These are phyloP conservation scores for Maudiozyma saulgeensis DNA, from an alignment of 805 yeast genomes.

Conservation along the genomic window DNA sequence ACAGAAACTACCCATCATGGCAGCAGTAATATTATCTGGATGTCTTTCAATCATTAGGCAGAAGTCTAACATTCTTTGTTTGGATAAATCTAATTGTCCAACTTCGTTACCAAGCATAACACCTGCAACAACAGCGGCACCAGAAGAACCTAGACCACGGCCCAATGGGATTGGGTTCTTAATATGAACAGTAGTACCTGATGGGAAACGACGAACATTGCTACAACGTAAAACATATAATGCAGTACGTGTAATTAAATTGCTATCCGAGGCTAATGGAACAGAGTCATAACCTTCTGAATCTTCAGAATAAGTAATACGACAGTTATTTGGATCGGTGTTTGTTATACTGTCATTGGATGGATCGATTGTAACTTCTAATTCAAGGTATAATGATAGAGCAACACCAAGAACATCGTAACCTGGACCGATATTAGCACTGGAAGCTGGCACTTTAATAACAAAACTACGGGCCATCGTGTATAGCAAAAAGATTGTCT, in stretches of 20 bases:
- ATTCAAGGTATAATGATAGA: slow-evolving; percentile 59
- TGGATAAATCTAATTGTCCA: slow-evolving; percentile 62
- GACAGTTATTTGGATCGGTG: slow-evolving; percentile 58
- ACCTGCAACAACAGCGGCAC: slow-evolving; percentile 98
- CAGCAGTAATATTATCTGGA: slow-evolving; percentile 97
- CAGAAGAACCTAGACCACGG: slow-evolving; percentile 94
- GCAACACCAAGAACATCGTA: slow-evolving; percentile 95
- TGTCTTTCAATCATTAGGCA: slow-evolving; percentile 96
- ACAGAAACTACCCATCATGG: slow-evolving; percentile 98
- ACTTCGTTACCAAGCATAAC: slow-evolving; percentile 81
- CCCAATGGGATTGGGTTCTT: slow-evolving; percentile 92
- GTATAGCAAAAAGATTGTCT: not conserved
- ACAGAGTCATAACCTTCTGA: slow-evolving; percentile 76
- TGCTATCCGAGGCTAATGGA: slow-evolving; percentile 67
- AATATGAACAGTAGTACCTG: slow-evolving; percentile 73
- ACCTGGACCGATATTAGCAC: slow-evolving; percentile 98
- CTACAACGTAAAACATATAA: slow-evolving; percentile 83
- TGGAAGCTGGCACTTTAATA: slow-evolving; percentile 85
- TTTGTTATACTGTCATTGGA: slow-evolving; percentile 36
- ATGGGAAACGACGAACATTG: slow-evolving; percentile 65
- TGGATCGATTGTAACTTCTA: slow-evolving; percentile 58
- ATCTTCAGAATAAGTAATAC: slow-evolving; percentile 53
- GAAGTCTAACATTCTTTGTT: slow-evolving; percentile 82
- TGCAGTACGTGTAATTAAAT: slow-evolving; percentile 87
- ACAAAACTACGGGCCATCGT: slow-evolving; percentile 42